Base-by-base conservation (phyloP, 768 basidiomycete genomes). In the Termitomyces sp. region DNA sequence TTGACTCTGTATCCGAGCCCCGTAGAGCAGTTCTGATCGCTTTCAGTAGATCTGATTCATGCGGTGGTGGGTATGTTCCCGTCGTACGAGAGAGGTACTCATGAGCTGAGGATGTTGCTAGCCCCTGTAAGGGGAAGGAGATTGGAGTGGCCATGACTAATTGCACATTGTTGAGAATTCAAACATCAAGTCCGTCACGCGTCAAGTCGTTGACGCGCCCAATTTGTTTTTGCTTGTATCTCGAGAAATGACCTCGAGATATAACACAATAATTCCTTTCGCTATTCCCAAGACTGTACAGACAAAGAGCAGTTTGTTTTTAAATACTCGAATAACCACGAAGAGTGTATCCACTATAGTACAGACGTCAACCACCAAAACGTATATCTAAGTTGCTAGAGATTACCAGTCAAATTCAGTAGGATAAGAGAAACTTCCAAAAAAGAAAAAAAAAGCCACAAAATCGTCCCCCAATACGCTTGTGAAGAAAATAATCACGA, bases 21-120 rank as follows among this genome's bases (percentile, higher is more conserved):
- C 79, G 82, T 40, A 89, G 72, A 14, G 83, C 85, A n/a, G 66
- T 68, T 40, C 78, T 78, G 52, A 89, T 85, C 26, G 86, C 73
- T 55, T 72, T 74, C 40, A 89, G 73, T 0, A 90, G 71, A 17
- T 70, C 67, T 7, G 72, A 73, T 56, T 76, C 75, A 44, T 64
- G 56, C 14, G 66, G 46, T 7, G 62, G 54, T 1, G 65, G 51
- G 30, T 45, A 48, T 45, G 69, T 54, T 49, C 57, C 55, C 19
- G 69, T 60, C 30, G 66, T 63, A 33, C 67, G 66, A 30, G 71
- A 61, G 17, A 84, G 71, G 60, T 74, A 75, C 55, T 72, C 67
- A 57, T 67, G 62, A 30, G 81, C 79, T 44, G 79, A 73, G 40
- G 80, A 78, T 41, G 71, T 69, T 31, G 71, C 66, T 30, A 70